Evolutionary conservation across 1,139 yeast species (phyloP), one percentile per base, ranked within the genome.

Genomic region (Candida tropicalis): DNA sequence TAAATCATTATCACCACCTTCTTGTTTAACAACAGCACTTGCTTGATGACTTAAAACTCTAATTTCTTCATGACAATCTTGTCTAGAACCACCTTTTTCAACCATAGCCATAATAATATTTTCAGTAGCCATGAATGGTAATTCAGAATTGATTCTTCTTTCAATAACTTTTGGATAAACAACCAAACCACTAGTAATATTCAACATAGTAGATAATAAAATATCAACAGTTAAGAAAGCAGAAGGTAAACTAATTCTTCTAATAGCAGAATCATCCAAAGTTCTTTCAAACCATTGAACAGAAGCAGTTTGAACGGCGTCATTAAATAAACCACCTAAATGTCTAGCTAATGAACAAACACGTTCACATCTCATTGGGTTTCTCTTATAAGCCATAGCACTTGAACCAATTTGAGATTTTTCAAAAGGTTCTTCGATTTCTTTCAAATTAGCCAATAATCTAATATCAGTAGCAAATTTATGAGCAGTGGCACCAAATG

Each of bases 221-320:
- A 93, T 91, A 68, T 93, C 99, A 24, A 97, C 95, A 45, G 98
- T 90, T 65, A 93, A 77, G 73, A 93, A 93, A 4, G 99, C 98
- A 42, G 96, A 88, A 41, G 99, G 99, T 53, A 93, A 76, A 26
- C 97, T 87, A 57, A 95, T 95, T 75, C 99, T 85, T 75, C 99
- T 87, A 60, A 91, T 93, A 47, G 99, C 99, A 47, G 96, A 87
- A 70, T 95, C 99, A 68, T 95, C 99, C 61, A 93, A 79, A 35
- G 99, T 95, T 77, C 99, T 87, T 75, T 95, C 99, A 65, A 95
- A 93, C 99, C 99, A 95, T 73, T 95, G 99, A 38, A 95, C 97
- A 29, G 97, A 85, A 10, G 98, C 95, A 43, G 99, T 93, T 70
- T 90, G 95, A 56, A 93, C 85, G 42, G 97, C 95, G 66, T 93